phyloP scores from a whole-genome alignment of 78 protist genomes.

The Dictyostelium intermedium region DNA sequence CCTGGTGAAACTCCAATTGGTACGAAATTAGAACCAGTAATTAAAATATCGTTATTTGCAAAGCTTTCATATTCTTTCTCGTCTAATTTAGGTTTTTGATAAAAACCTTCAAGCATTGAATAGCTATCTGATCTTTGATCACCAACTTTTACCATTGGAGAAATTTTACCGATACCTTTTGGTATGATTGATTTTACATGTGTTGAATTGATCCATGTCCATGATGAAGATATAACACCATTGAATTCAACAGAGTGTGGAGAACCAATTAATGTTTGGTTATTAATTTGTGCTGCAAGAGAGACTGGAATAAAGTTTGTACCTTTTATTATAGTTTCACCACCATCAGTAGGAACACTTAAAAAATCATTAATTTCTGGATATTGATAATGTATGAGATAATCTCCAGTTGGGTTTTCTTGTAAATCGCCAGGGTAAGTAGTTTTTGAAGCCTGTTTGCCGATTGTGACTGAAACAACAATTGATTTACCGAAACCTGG shows the following conservation, averaged over 20 bases:
- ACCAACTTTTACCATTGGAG: not conserved
- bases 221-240: not conserved
- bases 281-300: not conserved
- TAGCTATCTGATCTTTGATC: not conserved
- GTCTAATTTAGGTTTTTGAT: not conserved
- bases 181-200: not conserved
- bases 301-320: constrained; percentile 9
- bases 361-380: not conserved
- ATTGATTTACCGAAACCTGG: not conserved
- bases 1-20: not conserved
- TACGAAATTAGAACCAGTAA: not conserved
- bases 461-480: not conserved
- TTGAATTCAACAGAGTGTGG: not conserved
- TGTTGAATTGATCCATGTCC: not conserved
- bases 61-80: not conserved
- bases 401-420: not conserved
- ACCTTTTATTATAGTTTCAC: not conserved
- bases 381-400: too few relatives aligned
- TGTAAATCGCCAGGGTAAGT: not conserved
- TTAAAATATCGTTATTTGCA: not conserved
- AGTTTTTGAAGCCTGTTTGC: not conserved
- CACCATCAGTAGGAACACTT: constrained; percentile 21
- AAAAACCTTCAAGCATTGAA: not conserved
- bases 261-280: not conserved
- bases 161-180: not conserved